phyloP scores from a whole-genome alignment of 1,284 basidiomycete genomes.

The Moniliophthora roreri region DNA sequence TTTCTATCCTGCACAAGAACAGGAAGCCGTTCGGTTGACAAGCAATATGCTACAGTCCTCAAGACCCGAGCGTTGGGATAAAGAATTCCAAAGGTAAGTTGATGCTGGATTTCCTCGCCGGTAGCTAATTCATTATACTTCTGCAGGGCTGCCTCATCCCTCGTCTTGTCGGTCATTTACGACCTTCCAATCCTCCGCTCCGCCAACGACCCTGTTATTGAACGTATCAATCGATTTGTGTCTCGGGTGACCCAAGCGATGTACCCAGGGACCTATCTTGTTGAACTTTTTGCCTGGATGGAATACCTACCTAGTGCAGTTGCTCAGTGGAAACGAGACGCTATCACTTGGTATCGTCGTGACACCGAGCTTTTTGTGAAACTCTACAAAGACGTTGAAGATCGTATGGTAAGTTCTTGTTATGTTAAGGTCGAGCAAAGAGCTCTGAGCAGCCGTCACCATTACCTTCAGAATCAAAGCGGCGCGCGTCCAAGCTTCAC shows the following conservation, averaged over 20 bases:
- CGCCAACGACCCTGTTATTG: constrained; percentile 19
- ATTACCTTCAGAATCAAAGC: not conserved
- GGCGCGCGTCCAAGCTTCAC: not conserved
- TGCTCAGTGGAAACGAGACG: constrained; percentile 26
- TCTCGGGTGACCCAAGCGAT: constrained; percentile 16
- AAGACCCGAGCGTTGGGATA: not conserved
- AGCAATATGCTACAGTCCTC: not conserved
- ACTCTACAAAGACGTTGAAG: not conserved
- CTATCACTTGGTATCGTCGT: constrained; percentile 4
- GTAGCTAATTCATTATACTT: not conserved
- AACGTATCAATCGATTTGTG: constrained; percentile 18
- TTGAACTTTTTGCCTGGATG: constrained; percentile 30
- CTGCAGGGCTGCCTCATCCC: constrained; percentile 18
- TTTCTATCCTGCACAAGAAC: not conserved
- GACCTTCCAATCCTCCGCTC: constrained; percentile 18
- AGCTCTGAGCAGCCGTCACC: no score
- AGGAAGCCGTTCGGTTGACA: not conserved
- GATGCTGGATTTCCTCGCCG: not conserved
- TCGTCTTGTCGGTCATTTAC: constrained; percentile 22
- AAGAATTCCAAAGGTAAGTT: not conserved
- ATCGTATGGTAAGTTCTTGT: not conserved
- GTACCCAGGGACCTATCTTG: constrained; percentile 23
- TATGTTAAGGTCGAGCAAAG: no score
- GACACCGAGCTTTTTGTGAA: not conserved
- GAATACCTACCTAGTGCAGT: constrained; percentile 21